A percentile compares a stretch with the other conserved stretches of the same genome.
Evolutionary conservation across 2,329 filamentous ascomycete species (phyloP).

Genomic region (Ceratocystis colombiana): DNA sequence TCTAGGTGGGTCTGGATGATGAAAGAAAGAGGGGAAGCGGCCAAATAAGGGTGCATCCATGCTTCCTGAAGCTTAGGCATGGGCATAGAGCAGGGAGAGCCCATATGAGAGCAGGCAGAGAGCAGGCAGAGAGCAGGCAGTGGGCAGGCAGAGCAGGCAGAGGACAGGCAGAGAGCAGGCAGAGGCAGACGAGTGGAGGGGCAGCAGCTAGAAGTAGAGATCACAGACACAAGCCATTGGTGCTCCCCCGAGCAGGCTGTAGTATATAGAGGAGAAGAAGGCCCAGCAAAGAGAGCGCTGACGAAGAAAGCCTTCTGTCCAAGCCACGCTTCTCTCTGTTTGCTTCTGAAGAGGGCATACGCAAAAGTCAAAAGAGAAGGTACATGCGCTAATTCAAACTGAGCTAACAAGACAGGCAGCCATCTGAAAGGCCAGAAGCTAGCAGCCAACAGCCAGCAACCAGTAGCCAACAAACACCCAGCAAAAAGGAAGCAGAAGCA

Average conservation of each 20-base stretch:
- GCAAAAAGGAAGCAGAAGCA: neutral
- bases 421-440: too few species aligned
- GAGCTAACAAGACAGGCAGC: too few species aligned
- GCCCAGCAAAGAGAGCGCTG: neutral
- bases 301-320: too few species aligned
- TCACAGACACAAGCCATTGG: neutral
- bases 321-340: neutral
- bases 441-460: too few species aligned
- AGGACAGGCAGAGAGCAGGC: neutral
- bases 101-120: neutral
- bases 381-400: too few species aligned
- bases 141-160: neutral
- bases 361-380: too few species aligned
- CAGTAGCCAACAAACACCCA: too few species aligned
- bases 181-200: neutral
- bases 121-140: conserved; percentile 1
- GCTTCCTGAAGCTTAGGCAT: neutral
- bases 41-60: conserved; percentile 4
- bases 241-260: neutral
- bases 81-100: conserved; percentile 1
- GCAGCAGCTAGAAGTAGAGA: neutral
- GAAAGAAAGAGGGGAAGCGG: conserved; percentile 1
- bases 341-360: neutral
- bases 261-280: conserved; percentile 2
- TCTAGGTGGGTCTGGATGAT: neutral